phyloP scores from a whole-genome alignment of 805 yeast species.

The Kuraishia cidri region DNA sequence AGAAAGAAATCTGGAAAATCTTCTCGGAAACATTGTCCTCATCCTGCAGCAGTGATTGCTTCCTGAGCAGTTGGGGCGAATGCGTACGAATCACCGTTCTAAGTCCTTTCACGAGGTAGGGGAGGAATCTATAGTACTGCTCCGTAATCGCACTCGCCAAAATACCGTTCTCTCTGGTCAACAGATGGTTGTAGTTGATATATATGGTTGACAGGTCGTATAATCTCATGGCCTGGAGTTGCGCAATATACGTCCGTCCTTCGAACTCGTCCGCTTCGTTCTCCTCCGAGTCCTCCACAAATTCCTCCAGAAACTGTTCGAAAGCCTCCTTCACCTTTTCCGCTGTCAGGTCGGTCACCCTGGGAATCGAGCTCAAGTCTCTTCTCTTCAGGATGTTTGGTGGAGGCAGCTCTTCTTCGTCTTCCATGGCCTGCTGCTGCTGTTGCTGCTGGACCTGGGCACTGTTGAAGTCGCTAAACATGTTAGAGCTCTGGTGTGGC shows the following conservation, averaged over 20 bases:
- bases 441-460: slow-evolving; percentile 6
- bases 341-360: slow-evolving; percentile 85
- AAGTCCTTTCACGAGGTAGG: slow-evolving; percentile 72
- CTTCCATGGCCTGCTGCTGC: slow-evolving; percentile 7
- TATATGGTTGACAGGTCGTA: slow-evolving; percentile 73
- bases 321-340: slow-evolving; percentile 90
- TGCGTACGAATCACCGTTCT: slow-evolving; percentile 61
- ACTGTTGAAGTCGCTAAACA: slow-evolving; percentile 4
- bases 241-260: slow-evolving; percentile 65
- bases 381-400: slow-evolving; percentile 36
- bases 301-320: slow-evolving; percentile 74
- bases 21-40: slow-evolving; percentile 45
- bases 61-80: slow-evolving; percentile 60
- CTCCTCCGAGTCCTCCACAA: slow-evolving; percentile 24
- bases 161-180: slow-evolving; percentile 73
- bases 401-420: slow-evolving; percentile 16
- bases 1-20: slow-evolving; percentile 84
- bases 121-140: slow-evolving; percentile 88
- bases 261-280: slow-evolving; percentile 27
- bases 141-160: slow-evolving; percentile 83
- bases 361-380: slow-evolving; percentile 63
- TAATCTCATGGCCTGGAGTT: slow-evolving; percentile 70
- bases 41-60: slow-evolving; percentile 20
- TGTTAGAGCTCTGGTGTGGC: slow-evolving; percentile 6
- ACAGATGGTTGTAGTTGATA: slow-evolving; percentile 76